phyloP scores from a whole-genome alignment of 345 rosid genomes.

The Kernera saxatilis region DNA sequence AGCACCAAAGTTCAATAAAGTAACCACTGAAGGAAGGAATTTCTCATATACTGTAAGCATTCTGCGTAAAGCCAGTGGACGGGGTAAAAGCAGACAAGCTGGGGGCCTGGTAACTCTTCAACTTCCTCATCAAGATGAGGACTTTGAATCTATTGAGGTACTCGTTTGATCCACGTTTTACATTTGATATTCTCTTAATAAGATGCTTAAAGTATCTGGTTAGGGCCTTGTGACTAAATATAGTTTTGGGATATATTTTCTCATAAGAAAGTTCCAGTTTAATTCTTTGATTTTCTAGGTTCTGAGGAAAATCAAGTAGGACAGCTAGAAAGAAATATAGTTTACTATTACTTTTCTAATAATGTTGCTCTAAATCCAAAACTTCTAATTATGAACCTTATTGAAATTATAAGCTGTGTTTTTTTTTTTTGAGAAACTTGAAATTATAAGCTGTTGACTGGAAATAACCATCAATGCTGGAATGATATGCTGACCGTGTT shows the following conservation, averaged over 20 bases:
- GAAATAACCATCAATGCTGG: neutral
- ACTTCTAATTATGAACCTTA: conserved; percentile 8
- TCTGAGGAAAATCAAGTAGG: conserved; percentile 1
- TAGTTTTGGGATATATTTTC: neutral
- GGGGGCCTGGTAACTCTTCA: conserved; percentile 79
- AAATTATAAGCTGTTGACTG: neutral
- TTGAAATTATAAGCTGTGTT: neutral
- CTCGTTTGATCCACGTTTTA: neutral
- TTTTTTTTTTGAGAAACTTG: too few relatives aligned
- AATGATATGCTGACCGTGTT: neutral
- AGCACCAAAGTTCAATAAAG: conserved; percentile 83
- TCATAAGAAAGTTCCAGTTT: neutral
- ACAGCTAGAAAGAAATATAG: neutral
- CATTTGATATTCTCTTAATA: neutral
- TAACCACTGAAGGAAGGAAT: conserved; percentile 38
- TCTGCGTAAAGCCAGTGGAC: conserved; percentile 80
- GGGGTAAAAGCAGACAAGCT: conserved; percentile 88
- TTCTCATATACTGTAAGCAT: conserved; percentile 66
- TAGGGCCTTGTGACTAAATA: neutral
- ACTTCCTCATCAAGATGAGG: conserved; percentile 63
- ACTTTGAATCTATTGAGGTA: conserved; percentile 70
- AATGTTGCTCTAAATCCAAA: conserved; percentile 1
- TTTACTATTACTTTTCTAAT: neutral
- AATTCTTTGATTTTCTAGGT: neutral
- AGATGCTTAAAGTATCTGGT: neutral